Conservation (phyloP, 2,329 filamentous ascomycete genomes). For the Mycosphaerelloides madeirae region DNA sequence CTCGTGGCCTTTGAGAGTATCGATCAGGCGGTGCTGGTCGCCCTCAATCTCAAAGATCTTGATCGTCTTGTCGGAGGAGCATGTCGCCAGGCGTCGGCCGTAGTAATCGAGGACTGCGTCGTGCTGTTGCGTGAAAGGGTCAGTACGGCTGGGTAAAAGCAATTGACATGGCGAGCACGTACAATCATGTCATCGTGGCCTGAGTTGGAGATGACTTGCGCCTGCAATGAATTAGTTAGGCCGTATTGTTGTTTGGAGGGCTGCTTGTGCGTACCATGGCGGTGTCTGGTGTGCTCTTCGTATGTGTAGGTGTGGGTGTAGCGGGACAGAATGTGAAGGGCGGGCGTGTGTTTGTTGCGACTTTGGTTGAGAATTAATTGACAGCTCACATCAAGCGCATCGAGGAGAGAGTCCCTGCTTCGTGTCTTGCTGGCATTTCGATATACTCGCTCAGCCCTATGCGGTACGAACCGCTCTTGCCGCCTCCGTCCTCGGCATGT, state of each 20-base stretch:
- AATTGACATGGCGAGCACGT: slow-evolving; percentile 48
- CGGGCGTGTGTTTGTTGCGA: not conserved
- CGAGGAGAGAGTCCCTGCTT: too few species aligned
- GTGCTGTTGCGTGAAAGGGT: slow-evolving; percentile 55
- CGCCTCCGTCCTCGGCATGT: not conserved
- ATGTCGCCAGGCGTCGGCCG: slow-evolving; percentile 89
- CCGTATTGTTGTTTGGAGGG: slow-evolving; percentile 3
- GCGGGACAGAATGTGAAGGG: not conserved
- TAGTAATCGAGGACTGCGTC: slow-evolving; percentile 99
- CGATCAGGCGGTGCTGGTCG: slow-evolving; percentile 79
- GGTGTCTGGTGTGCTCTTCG: not conserved
- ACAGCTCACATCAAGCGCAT: not conserved
- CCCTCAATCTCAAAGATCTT: slow-evolving; percentile 99
- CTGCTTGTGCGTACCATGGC: not conserved
- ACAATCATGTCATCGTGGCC: slow-evolving; percentile 99
- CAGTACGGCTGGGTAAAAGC: not conserved
- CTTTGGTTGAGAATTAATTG: too few species aligned
- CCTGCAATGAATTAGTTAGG: slow-evolving; percentile 43
- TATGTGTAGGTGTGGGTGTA: not conserved
- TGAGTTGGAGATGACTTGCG: slow-evolving; percentile 76
- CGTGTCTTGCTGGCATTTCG: too few species aligned
- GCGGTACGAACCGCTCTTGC: too few species aligned
- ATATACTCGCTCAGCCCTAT: too few species aligned
- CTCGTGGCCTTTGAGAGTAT: slow-evolving; percentile 97
- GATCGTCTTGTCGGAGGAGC: slow-evolving; percentile 96